These are phyloP conservation scores for Fomitiporia mediterranea DNA, from an alignment of 1,284 basidiomycete genomes.

Conservation along the genomic window DNA sequence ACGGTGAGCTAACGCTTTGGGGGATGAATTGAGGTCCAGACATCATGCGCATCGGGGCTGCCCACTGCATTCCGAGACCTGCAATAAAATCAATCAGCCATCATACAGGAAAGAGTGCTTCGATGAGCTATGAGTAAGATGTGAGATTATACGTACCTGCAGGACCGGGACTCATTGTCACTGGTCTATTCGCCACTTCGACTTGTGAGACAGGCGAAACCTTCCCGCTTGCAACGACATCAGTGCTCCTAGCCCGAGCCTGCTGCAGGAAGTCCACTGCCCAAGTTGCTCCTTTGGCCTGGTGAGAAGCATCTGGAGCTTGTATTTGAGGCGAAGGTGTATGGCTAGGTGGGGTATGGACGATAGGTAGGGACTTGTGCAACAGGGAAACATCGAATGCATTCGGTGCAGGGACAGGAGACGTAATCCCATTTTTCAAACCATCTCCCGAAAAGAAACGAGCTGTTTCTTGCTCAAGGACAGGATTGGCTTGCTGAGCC, in stretches of 20 bases:
- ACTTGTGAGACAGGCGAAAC: background rate
- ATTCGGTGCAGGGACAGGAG: constrained; percentile 33
- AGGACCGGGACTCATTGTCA: background rate
- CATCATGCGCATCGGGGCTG: constrained; percentile 12
- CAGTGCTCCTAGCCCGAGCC: background rate
- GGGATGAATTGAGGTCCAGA: constrained; percentile 10
- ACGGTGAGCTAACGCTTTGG: constrained; percentile 15
- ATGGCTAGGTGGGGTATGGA: constrained; percentile 24
- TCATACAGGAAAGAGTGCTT: background rate
- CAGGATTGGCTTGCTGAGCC: constrained; percentile 38
- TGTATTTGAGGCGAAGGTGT: constrained; percentile 27
- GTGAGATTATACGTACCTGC: background rate
- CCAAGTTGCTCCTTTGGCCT: constrained; percentile 41
- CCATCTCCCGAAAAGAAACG: constrained; percentile 53
- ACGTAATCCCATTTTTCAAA: constrained; percentile 25
- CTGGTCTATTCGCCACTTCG: constrained; percentile 4
- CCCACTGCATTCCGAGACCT: constrained; percentile 16
- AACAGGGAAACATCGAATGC: constrained; percentile 58
- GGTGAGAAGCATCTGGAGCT: constrained; percentile 29
- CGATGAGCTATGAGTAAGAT: background rate
- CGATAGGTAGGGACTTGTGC: constrained; percentile 45
- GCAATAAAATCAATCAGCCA: background rate
- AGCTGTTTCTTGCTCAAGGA: constrained; percentile 58
- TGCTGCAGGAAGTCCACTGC: constrained; percentile 55
- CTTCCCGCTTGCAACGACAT: background rate